phyloP scores from a whole-genome alignment of 1,284 basidiomycete genomes.

The Heterobasidion annosum region DNA sequence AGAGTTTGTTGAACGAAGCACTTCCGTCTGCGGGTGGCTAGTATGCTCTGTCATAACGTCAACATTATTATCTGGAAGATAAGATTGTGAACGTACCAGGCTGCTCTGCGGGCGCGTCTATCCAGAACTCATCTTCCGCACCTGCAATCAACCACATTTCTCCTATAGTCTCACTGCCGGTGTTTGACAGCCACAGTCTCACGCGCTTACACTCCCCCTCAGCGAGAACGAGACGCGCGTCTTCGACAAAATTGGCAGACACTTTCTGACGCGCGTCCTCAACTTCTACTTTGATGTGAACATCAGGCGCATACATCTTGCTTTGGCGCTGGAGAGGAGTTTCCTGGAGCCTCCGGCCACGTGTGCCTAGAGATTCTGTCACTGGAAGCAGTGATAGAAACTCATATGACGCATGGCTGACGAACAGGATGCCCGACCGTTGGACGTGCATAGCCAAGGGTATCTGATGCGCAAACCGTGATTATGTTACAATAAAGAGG shows the following conservation, averaged over 20 bases:
- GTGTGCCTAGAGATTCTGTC: slow-evolving; percentile 50
- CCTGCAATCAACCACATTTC: slow-evolving; percentile 65
- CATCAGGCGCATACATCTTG: slow-evolving; percentile 58
- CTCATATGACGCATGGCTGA: slow-evolving; percentile 49
- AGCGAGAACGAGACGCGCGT: slow-evolving; percentile 37
- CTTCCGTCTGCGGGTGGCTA: slow-evolving; percentile 20
- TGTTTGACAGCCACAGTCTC: slow-evolving; percentile 51
- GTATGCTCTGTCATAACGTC: not conserved
- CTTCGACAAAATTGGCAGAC: slow-evolving; percentile 44
- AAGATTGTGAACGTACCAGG: slow-evolving; percentile 6
- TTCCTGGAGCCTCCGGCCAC: slow-evolving; percentile 60
- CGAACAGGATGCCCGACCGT: slow-evolving; percentile 38
- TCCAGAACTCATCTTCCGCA: slow-evolving; percentile 52
- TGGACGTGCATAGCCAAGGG: slow-evolving; percentile 50
- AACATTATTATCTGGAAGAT: not conserved
- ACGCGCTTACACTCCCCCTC: slow-evolving; percentile 56
- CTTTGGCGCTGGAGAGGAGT: slow-evolving; percentile 59
- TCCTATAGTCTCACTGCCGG: slow-evolving; percentile 41
- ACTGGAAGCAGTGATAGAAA: slow-evolving; percentile 62
- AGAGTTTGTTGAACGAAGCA: slow-evolving; percentile 45
- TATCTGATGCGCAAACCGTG: slow-evolving; percentile 31
- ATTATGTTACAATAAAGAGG: not conserved
- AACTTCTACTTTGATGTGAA: slow-evolving; percentile 45
- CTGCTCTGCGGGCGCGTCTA: slow-evolving; percentile 19
- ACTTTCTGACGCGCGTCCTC: slow-evolving; percentile 53